Conservation (phyloP, 208 protist genomes). For the Leishmania arabica region DNA sequence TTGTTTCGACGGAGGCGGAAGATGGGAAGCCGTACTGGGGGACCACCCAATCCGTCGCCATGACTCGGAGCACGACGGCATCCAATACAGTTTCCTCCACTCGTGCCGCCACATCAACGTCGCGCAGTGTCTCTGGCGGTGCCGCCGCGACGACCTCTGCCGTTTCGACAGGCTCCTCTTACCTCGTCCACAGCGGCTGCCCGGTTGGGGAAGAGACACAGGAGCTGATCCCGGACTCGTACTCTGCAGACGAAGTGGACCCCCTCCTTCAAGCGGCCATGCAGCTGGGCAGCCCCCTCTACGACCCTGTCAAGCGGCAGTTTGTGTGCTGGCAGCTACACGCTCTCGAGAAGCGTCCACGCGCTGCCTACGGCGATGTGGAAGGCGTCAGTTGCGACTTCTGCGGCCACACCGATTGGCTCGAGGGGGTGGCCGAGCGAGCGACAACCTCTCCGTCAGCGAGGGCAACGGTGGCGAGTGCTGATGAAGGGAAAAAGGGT, state of each 20-base stretch:
- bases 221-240: conserved; percentile 7
- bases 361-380: conserved; percentile 45
- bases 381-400: conserved; percentile 90
- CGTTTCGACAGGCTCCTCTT: neutral
- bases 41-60: too few species aligned
- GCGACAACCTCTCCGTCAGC: neutral
- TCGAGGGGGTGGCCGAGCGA: conserved; percentile 13
- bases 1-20: neutral
- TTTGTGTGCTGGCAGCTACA: conserved; percentile 77
- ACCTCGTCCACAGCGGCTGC: neutral
- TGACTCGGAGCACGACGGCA: neutral
- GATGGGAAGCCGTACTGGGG: neutral
- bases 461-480: neutral
- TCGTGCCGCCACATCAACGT: conserved; percentile 21
- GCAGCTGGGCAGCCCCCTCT: conserved; percentile 82
- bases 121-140: conserved; percentile 14
- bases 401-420: conserved; percentile 79
- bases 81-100: neutral
- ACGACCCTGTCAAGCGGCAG: conserved; percentile 58
- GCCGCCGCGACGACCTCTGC: conserved; percentile 5
- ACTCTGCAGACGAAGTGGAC: conserved; percentile 22
- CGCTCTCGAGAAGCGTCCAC: conserved; percentile 32
- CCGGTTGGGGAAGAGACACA: conserved; percentile 17
- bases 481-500: neutral
- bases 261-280: conserved; percentile 17